Conservation (phyloP, 495 filamentous ascomycete genomes). For the Xylaria curta region DNA sequence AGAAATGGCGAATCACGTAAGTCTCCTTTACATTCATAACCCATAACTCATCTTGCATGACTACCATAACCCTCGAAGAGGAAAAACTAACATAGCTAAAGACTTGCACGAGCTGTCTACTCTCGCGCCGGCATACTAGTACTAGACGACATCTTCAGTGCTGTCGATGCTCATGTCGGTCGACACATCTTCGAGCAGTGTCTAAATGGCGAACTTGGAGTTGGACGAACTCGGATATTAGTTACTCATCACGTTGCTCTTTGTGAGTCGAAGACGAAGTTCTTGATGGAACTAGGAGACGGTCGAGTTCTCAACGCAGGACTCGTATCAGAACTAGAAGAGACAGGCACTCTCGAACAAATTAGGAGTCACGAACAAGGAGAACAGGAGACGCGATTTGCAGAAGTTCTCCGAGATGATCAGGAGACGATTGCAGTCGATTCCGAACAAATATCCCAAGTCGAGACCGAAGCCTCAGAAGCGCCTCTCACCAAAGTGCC, state of each 20-base stretch:
- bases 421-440: constrained; percentile 55
- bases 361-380: constrained; percentile 64
- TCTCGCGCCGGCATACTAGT: constrained; percentile 79
- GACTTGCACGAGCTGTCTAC: constrained; percentile 78
- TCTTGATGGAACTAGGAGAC: constrained; percentile 71
- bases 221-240: constrained; percentile 76
- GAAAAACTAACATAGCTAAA: constrained; percentile 6
- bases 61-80: background rate
- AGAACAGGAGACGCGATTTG: constrained; percentile 50
- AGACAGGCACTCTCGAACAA: constrained; percentile 60
- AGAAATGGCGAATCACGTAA: constrained; percentile 77
- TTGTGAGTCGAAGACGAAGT: constrained; percentile 71
- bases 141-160: constrained; percentile 86
- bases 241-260: constrained; percentile 84
- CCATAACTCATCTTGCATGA: background rate
- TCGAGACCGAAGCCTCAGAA: constrained; percentile 38
- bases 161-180: constrained; percentile 76
- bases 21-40: constrained; percentile 11
- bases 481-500: constrained; percentile 51
- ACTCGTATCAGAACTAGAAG: constrained; percentile 60
- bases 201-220: constrained; percentile 69
- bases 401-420: constrained; percentile 51
- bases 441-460: constrained; percentile 45
- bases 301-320: constrained; percentile 70
- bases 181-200: constrained; percentile 78